Evolutionary conservation across 192 early-diverging fungal species (phyloP).

Genomic region (Coemansia interrupta): DNA sequence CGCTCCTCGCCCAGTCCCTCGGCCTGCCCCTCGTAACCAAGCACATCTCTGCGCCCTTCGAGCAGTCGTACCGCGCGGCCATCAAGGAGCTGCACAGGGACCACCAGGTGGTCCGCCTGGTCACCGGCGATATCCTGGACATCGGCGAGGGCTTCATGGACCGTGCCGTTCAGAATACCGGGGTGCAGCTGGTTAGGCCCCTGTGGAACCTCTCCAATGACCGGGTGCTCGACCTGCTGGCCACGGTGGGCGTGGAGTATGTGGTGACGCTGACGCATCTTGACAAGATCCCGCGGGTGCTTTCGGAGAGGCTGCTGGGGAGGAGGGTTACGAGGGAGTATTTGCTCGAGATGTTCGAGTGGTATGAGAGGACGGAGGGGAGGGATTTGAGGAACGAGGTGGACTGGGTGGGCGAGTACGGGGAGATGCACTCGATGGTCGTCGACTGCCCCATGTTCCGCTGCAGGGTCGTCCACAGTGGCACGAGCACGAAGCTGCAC

Average conservation of each 20-base stretch:
- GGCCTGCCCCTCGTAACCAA: slow-evolving; percentile 47
- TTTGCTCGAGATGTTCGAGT: slow-evolving; percentile 37
- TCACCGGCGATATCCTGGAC: slow-evolving; percentile 62
- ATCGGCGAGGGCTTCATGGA: slow-evolving; percentile 64
- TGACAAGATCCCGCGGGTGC: slow-evolving; percentile 7
- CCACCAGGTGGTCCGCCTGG: slow-evolving; percentile 50
- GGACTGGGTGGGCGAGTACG: slow-evolving; percentile 63
- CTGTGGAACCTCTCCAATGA: slow-evolving; percentile 55
- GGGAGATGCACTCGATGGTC: slow-evolving; percentile 72
- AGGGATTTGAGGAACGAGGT: slow-evolving; percentile 23
- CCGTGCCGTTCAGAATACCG: slow-evolving; percentile 48
- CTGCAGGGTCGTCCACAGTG: slow-evolving; percentile 15
- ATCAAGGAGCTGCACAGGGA: slow-evolving; percentile 41
- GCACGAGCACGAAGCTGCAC: slow-evolving; percentile 6
- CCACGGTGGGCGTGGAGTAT: slow-evolving; percentile 18
- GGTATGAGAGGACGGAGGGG: slow-evolving; percentile 16
- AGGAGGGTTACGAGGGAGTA: slow-evolving; percentile 32
- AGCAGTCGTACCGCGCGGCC: slow-evolving; percentile 49
- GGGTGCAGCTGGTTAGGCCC: slow-evolving; percentile 53
- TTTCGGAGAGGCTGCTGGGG: slow-evolving; percentile 45
- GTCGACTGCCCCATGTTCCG: slow-evolving; percentile 56
- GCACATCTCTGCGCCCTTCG: slow-evolving; percentile 48
- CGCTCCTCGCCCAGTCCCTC: slow-evolving; percentile 51
- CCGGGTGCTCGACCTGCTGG: slow-evolving; percentile 48
- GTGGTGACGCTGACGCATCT: slow-evolving; percentile 23